Base-by-base conservation (phyloP, 192 early-diverging fungal genomes). In the Podila horticola region DNA sequence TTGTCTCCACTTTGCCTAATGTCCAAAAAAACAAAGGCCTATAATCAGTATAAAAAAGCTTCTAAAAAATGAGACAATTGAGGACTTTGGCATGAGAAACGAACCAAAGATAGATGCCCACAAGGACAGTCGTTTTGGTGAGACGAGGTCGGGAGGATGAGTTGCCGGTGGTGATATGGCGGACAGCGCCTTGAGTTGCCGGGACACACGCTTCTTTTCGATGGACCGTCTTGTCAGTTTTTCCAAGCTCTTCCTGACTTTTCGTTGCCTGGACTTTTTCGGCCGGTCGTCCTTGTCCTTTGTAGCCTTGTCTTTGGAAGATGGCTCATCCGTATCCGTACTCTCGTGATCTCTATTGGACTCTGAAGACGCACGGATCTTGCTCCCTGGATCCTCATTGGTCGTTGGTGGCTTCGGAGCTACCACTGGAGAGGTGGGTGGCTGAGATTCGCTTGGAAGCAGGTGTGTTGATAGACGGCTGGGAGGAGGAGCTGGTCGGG, bases 61-160 rank as follows among this genome's bases (percentile, higher is more conserved):
- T 45, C 41, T 4, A 45, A 17, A 41, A 45, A 45, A 45, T 45
- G 41, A 45, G 41, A 45, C 41, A 17, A 45, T 17, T 45, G 41
- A 45, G 41, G 13, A 45, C 13, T 1, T 45, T 13, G 13, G 24
- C 60, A 31, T 61, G 30, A 61, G 30, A 61, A 8, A 22, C 64
- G 8, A 49, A 81, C 77, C 77, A 48, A 81, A 81, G 8, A 81
- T 19, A 3, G 77, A 81, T 65, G 77, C 71, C 77, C 77, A 81
- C 9, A 81, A 41, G 6, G 77, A 81, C 48, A 58, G 66, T 17
- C 77, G 70, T 50, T 81, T 81, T 31, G 77, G 77, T 34, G 66
- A 26, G 8, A 69, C 62, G 5, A 36, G 4, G 17, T 61, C 22
- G 49, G 24, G 13, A 9, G 19, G 15, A 9, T 17, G 48, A 30